A percentile compares a stretch with the other conserved stretches of the same genome.
phyloP scores from a whole-genome alignment of 805 yeast species.

The Isabelozyma heimii region DNA sequence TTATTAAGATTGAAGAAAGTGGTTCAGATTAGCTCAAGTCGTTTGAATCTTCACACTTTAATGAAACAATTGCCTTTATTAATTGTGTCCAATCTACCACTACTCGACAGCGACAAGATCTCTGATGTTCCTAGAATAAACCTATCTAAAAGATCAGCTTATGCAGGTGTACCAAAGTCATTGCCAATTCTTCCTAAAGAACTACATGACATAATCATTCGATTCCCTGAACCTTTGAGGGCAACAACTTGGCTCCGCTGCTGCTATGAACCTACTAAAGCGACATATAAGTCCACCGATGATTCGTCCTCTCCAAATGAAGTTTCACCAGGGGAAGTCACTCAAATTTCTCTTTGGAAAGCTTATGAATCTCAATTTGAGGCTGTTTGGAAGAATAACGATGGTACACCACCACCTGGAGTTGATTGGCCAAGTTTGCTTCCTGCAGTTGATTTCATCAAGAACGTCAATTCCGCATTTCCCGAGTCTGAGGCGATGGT shows the following conservation, averaged over 20 bases:
- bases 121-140: constrained; percentile 20
- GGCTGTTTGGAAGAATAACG: constrained; percentile 51
- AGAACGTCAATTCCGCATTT: constrained; percentile 88
- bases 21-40: constrained; percentile 46
- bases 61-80: constrained; percentile 62
- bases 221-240: constrained; percentile 78
- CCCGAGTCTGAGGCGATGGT: constrained; percentile 92
- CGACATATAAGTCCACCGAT: constrained; percentile 5
- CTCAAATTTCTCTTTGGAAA: constrained; percentile 95
- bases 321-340: constrained; percentile 66
- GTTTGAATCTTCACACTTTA: constrained; percentile 49
- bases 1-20: constrained; percentile 45
- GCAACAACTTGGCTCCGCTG: constrained; percentile 95
- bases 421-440: constrained; percentile 45
- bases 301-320: constrained; percentile 12
- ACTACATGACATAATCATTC: constrained; percentile 58
- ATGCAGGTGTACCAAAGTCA: constrained; percentile 51
- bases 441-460: constrained; percentile 96
- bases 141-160: constrained; percentile 51
- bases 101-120: constrained; percentile 29
- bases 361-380: constrained; percentile 88
- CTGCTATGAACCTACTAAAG: constrained; percentile 67
- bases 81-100: constrained; percentile 32
- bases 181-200: constrained; percentile 60
- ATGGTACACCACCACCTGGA: constrained; percentile 18